Percentiles rank a stretch among this genome's conserved stretches.
phyloP scores from a whole-genome alignment of 768 basidiomycete species.

The Naematelia aurantialba region DNA sequence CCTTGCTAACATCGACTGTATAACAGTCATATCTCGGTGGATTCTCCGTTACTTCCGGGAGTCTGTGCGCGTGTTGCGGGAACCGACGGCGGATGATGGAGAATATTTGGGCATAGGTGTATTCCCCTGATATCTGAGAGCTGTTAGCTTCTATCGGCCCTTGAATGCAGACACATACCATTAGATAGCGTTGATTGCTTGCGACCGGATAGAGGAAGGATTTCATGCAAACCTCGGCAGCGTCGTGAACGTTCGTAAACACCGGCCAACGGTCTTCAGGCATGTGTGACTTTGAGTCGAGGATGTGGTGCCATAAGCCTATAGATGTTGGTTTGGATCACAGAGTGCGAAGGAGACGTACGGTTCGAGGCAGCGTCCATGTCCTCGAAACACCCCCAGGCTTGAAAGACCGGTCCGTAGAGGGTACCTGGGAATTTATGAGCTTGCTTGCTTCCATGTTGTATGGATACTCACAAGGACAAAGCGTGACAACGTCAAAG shows the following conservation, averaged over 20 bases:
- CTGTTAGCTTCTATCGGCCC: not conserved
- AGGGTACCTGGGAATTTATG: not conserved
- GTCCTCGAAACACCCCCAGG: not conserved
- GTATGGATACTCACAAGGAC: not conserved
- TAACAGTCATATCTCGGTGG: not conserved
- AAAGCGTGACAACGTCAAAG: constrained; percentile 8
- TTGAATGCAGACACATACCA: not conserved
- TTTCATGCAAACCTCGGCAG: not conserved
- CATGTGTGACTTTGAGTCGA: not conserved
- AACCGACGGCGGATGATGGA: not conserved
- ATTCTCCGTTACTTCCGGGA: not conserved
- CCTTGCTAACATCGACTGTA: constrained; percentile 4
- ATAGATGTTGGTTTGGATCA: no score
- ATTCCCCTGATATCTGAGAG: constrained; percentile 4
- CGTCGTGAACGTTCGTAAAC: not conserved
- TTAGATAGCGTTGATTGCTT: not conserved
- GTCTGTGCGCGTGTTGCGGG: not conserved
- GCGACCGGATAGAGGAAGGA: not conserved
- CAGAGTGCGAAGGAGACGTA: not conserved
- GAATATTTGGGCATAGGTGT: constrained; percentile 7
- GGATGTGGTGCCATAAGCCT: not conserved
- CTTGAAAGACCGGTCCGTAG: constrained; percentile 6
- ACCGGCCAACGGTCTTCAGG: not conserved
- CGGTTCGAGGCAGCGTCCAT: constrained; percentile 7
- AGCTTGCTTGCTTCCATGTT: not conserved